These are phyloP conservation scores for Pezicula rhizophila DNA, from an alignment of 2,329 filamentous ascomycete species.

Conservation along the genomic window DNA sequence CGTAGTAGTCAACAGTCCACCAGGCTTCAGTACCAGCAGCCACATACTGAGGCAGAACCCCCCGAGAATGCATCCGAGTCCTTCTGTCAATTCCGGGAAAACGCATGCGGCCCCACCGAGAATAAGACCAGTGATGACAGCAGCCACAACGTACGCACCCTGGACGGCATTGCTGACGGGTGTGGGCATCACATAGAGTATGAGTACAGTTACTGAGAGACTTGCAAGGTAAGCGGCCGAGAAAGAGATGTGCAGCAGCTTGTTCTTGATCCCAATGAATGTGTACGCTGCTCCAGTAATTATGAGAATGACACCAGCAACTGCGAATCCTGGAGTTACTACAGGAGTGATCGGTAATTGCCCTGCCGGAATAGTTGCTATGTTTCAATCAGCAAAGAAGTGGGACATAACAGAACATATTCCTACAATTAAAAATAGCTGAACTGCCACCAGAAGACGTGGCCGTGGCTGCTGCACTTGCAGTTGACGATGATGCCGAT, in stretches of 20 bases:
- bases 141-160: slow-evolving; percentile 80
- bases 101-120: slow-evolving; percentile 70
- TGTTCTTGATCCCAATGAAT: slow-evolving; percentile 77
- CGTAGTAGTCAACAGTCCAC: slow-evolving; percentile 62
- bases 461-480: slow-evolving; percentile 11
- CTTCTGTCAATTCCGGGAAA: slow-evolving; percentile 76
- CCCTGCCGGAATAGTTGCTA: slow-evolving; percentile 29
- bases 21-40: slow-evolving; percentile 71
- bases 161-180: slow-evolving; percentile 72
- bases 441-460: slow-evolving; percentile 10
- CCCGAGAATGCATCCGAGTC: slow-evolving; percentile 54
- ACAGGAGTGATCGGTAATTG: slow-evolving; percentile 65
- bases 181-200: slow-evolving; percentile 80
- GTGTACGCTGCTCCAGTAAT: slow-evolving; percentile 64
- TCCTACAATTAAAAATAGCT: slow-evolving; percentile 19
- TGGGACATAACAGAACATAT: not conserved
- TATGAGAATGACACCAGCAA: slow-evolving; percentile 73
- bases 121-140: slow-evolving; percentile 63
- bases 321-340: slow-evolving; percentile 75
- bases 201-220: slow-evolving; percentile 72
- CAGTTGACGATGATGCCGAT: slow-evolving; percentile 4
- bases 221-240: slow-evolving; percentile 69
- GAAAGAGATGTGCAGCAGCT: slow-evolving; percentile 73
- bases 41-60: slow-evolving; percentile 48
- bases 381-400: slow-evolving; percentile 9